Base-by-base conservation (phyloP, 768 basidiomycete genomes). In the Lyophyllum semitale region DNA sequence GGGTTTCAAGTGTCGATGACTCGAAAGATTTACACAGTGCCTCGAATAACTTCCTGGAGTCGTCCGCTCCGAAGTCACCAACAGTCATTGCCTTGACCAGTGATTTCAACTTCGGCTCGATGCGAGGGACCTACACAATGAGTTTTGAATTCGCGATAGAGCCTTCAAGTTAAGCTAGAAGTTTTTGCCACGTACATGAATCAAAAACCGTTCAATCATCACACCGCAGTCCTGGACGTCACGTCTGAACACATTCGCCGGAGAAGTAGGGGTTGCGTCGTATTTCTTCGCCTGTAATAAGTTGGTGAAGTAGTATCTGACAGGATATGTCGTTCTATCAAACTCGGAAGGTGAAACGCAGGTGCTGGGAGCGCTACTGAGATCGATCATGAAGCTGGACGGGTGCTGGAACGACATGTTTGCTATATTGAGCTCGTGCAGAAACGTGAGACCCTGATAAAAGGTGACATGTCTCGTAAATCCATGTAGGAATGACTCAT, bases 61-160 rank as follows among this genome's bases (percentile, higher is more conserved):
- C 79, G 33, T 84, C 78, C 1, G 80, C 80, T n/a, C 70, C 73
- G 58, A 81, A 81, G 25, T 71, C 73, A 26, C 78, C 77, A 2
- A 70, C 60, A 0, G 63, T 70, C 81, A 84, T 83, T n/a, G 77
- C 75, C 33, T 71, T 73, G 11, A 77, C 73, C 9, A 84, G 66
- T 0, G 77, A 67, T 35, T 73, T 75, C 54, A 81, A 66, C 52
- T 79, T 81, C 1, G 55, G 49, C 3, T 68, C 62, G 13, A 83
- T 69, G 45, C 63, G 67, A 0, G 79, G 79, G 5, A 78, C 69
- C 79, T 80, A 26, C 20, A 15, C 50, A 25, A 23, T 22, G 11
- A 48, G 40, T 22, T 7, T 29, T 47, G n/a, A 40, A 37, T 23
- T 13, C 27, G 29, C 59, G 18, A 30, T 38, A 30, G 25, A 29